Percentiles rank a stretch among this genome's conserved stretches.
These are phyloP conservation scores for Rhizodiscina lignyota DNA, from an alignment of 495 filamentous ascomycete species.

Conservation along the genomic window DNA sequence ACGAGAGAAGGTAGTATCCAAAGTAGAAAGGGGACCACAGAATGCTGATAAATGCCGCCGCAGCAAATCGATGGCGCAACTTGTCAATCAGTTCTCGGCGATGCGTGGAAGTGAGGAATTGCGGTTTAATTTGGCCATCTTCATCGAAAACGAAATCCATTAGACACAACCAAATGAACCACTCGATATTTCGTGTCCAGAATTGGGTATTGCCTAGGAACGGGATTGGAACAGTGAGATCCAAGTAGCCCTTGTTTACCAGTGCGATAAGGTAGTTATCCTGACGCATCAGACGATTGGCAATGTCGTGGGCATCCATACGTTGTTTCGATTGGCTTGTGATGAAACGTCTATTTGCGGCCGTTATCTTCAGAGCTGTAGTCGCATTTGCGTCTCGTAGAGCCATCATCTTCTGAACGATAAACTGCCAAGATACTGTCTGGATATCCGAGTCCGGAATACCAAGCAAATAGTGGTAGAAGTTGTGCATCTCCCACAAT, in stretches of 20 bases:
- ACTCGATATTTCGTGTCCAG: constrained; percentile 69
- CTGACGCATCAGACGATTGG: constrained; percentile 87
- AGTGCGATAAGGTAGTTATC: constrained; percentile 94
- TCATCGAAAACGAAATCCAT: constrained; percentile 91
- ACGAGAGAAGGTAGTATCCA: constrained; percentile 65
- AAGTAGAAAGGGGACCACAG: constrained; percentile 72
- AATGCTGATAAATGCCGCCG: constrained; percentile 73
- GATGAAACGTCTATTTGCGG: constrained; percentile 47
- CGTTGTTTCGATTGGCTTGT: constrained; percentile 84
- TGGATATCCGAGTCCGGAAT: constrained; percentile 89
- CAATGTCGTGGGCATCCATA: constrained; percentile 93
- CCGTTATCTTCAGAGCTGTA: constrained; percentile 51
- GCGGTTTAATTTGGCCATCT: constrained; percentile 60
- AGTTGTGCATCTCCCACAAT: constrained; percentile 67
- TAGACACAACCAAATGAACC: constrained; percentile 75
- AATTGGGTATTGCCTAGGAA: constrained; percentile 63
- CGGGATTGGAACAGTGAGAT: constrained; percentile 72
- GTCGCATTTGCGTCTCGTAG: constrained; percentile 73
- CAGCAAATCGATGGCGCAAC: constrained; percentile 57
- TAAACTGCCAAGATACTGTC: constrained; percentile 88
- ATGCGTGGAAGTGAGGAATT: constrained; percentile 69
- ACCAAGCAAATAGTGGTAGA: constrained; percentile 71
- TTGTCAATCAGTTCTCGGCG: constrained; percentile 61
- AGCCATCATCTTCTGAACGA: constrained; percentile 77
- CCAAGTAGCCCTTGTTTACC: constrained; percentile 88